Conservation (phyloP, 345 rosid species). For the Gossypium sturtianum region DNA sequence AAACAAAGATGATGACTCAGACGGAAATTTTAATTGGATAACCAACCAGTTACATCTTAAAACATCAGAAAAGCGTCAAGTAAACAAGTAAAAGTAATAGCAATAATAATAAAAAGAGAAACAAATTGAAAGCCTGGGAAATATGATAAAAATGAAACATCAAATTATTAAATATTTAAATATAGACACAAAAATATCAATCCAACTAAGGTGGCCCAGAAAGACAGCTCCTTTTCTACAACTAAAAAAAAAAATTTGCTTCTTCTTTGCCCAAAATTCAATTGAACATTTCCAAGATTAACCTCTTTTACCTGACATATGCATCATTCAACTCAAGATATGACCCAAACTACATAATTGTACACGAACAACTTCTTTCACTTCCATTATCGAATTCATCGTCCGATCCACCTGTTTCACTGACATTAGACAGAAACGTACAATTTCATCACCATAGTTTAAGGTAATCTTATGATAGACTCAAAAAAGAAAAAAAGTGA, state of each 20-base stretch:
- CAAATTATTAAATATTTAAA: constrained; percentile 14
- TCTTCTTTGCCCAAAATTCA: constrained; percentile 10
- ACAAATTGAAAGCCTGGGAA: no score
- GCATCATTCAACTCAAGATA: not conserved
- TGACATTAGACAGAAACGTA: constrained; percentile 26
- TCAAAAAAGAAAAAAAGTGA: no score
- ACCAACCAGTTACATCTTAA: no score
- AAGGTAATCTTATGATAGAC: not conserved
- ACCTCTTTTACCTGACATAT: constrained; percentile 6
- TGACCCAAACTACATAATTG: constrained; percentile 43
- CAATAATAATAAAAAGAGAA: no score
- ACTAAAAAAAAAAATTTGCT: not conserved
- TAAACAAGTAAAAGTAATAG: no score
- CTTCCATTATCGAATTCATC: constrained; percentile 49
- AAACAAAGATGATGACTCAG: no score
- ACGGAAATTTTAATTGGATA: no score
- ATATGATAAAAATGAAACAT: constrained; percentile 36
- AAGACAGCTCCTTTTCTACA: constrained; percentile 15
- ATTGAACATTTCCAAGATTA: constrained; percentile 11
- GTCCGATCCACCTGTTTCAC: constrained; percentile 55
- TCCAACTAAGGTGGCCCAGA: constrained; percentile 18
- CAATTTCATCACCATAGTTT: constrained; percentile 10
- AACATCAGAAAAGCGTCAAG: no score
- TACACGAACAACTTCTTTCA: constrained; percentile 52
- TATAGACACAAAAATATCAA: constrained; percentile 28